Evolutionary conservation across 352 stramenopile species (phyloP), one percentile per base, ranked within the genome.

Genomic region (Globisporangium perplexum): DNA sequence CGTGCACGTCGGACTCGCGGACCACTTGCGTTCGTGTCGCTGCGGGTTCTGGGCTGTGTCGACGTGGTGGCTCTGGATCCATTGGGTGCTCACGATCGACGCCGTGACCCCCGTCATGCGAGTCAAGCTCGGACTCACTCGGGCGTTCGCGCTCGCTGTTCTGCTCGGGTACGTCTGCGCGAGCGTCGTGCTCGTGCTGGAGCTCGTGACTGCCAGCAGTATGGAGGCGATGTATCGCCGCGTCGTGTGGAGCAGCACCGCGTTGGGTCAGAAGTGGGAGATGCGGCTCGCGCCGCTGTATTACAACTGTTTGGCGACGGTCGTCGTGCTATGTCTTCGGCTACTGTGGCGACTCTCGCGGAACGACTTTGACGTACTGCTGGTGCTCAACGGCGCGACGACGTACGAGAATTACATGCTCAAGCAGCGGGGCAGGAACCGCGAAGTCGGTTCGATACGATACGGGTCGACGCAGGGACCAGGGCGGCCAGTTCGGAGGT

Each of bases 241-340:
- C 30, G 50, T 56, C 1, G 7, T 56, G 8, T 52, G 23, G 31
- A 14, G 28, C 6, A 38, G n/a, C 23, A 35, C 3, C 18, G 22
- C 58, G 10, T 10, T 50, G 22, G 39, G 38, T 18, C 20, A 28
- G 20, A 23, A 22, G 8, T 24, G 53, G n/a, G 47, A 57, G 43
- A 36, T 66, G 42, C 48, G 53, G 1, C 47, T 66, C 12, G 38
- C 50, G 4, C 49, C 53, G 28, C 20, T 62, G 18, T 66, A 62
- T 31, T 58, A 50, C 53, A 61, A 53, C 23, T 62, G 49, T 28
- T 62, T 55, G 24, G 35, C 35, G n/a, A 66, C 52, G 4, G 28
- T 53, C 0, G 22, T 65, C 23, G 23, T 41, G 7, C 55, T 49
- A 24, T 33, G 20, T 5, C 20, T 65, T 5, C 45, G 42, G 6